These are phyloP conservation scores for Candida anglica DNA, from an alignment of 805 yeast species.

Conservation along the genomic window DNA sequence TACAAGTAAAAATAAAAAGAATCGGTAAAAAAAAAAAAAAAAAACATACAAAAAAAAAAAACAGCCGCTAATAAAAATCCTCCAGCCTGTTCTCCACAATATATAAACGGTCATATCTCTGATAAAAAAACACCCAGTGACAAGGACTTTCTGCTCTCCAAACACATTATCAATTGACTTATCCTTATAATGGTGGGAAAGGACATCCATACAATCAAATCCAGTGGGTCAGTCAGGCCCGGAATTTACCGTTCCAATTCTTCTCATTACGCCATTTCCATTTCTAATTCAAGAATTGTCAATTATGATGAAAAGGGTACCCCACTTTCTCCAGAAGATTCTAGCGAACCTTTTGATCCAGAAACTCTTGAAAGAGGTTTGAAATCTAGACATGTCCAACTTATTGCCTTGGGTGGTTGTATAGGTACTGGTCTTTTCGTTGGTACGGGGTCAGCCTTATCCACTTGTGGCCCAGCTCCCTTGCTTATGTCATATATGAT, in stretches of 20 bases:
- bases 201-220: neutral
- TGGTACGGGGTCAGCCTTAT: slow-evolving; percentile 59
- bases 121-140: too few relatives aligned
- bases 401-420: slow-evolving; percentile 83
- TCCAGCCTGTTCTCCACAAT: too few relatives aligned
- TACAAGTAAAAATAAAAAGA: too few relatives aligned
- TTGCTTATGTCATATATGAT: slow-evolving; percentile 38
- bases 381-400: slow-evolving; percentile 52
- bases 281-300: slow-evolving; percentile 24
- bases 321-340: slow-evolving; percentile 12
- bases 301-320: slow-evolving; percentile 17
- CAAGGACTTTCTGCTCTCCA: too few relatives aligned
- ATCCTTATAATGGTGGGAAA: too few relatives aligned
- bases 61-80: too few relatives aligned
- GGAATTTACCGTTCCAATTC: slow-evolving; percentile 21
- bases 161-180: too few relatives aligned
- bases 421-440: slow-evolving; percentile 74
- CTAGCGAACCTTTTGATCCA: slow-evolving; percentile 14
- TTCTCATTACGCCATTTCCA: slow-evolving; percentile 21
- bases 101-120: too few relatives aligned
- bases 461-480: slow-evolving; percentile 63
- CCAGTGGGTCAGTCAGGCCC: slow-evolving; percentile 11
- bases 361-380: slow-evolving; percentile 33
- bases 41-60: too few relatives aligned
- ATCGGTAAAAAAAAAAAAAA: too few relatives aligned